These are phyloP conservation scores for Neonectria magnoliae DNA, from an alignment of 2,329 filamentous ascomycete species.

Conservation along the genomic window DNA sequence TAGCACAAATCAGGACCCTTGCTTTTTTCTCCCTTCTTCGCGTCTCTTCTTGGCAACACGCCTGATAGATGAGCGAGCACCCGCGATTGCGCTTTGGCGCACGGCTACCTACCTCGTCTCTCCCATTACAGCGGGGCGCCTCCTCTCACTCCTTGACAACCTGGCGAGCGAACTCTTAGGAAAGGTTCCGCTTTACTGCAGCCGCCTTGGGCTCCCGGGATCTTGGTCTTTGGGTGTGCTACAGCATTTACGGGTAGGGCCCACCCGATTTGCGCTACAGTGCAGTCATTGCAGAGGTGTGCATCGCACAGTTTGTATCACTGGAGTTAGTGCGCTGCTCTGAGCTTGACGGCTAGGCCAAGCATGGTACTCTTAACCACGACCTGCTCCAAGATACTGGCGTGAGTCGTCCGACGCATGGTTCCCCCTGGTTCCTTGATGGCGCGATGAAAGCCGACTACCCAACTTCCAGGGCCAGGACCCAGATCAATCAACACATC, in stretches of 20 bases:
- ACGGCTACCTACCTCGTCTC: conserved; percentile 21
- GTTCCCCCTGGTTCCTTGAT: conserved; percentile 7
- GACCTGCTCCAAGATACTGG: conserved; percentile 22
- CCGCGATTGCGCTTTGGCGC: conserved; percentile 23
- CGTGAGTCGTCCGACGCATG: conserved; percentile 21
- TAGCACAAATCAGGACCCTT: conserved; percentile 9
- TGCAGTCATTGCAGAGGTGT: neutral
- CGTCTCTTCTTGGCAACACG: conserved; percentile 27
- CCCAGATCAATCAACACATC: conserved; percentile 1
- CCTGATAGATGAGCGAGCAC: conserved; percentile 26
- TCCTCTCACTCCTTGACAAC: neutral
- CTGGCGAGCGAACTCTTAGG: neutral
- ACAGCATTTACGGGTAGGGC: conserved; percentile 12
- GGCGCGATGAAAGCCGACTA: neutral
- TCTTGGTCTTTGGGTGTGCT: conserved; percentile 4
- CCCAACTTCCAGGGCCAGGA: neutral
- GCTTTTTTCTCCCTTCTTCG: conserved; percentile 13
- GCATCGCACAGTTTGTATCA: conserved; percentile 1
- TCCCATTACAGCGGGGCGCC: conserved; percentile 26
- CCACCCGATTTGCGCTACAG: conserved; percentile 10
- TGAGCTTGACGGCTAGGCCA: conserved; percentile 8
- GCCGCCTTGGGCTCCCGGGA: neutral
- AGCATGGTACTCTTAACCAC: neutral
- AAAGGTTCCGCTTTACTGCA: conserved; percentile 12
- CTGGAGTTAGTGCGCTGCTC: conserved; percentile 12